Percentiles rank a stretch among this genome's conserved stretches.
These are phyloP conservation scores for Stephanodiscus triporus DNA, from an alignment of 108 stramenopile species.

Conservation along the genomic window DNA sequence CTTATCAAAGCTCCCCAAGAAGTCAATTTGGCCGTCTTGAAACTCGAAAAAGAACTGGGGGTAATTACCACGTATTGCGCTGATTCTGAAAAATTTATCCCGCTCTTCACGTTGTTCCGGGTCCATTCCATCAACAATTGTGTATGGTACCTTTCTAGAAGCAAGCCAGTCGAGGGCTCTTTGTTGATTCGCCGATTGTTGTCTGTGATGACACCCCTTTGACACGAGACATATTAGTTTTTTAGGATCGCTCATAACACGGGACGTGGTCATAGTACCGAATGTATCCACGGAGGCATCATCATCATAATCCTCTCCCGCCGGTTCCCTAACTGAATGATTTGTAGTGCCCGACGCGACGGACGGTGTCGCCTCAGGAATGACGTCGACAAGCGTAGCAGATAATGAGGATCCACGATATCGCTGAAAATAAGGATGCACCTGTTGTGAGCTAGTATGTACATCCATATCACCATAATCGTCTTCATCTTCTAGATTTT, in stretches of 20 bases:
- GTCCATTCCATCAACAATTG: conserved; percentile 66
- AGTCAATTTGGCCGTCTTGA: conserved; percentile 43
- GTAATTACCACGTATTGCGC: conserved; percentile 70
- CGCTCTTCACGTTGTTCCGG: conserved; percentile 52
- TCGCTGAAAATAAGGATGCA: conserved; percentile 6
- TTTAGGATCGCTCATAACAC: conserved; percentile 26
- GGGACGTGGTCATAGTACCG: conserved; percentile 47
- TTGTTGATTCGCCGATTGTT: conserved; percentile 46
- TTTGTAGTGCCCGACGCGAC: conserved; percentile 32
- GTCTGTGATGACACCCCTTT: conserved; percentile 31
- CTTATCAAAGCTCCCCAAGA: conserved; percentile 59
- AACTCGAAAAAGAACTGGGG: conserved; percentile 79
- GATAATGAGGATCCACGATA: not conserved
- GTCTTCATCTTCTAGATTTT: conserved; percentile 2
- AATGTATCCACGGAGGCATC: conserved; percentile 36
- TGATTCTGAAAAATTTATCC: conserved; percentile 65
- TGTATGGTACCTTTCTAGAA: conserved; percentile 37
- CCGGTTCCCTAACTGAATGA: conserved; percentile 17
- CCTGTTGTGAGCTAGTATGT: not conserved
- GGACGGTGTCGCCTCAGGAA: conserved; percentile 25
- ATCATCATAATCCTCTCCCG: conserved; percentile 9
- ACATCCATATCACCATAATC: conserved; percentile 9
- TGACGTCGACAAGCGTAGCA: conserved; percentile 25
- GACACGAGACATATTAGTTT: conserved; percentile 48
- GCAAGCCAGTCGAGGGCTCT: conserved; percentile 32